Evolutionary conservation across 2,329 filamentous ascomycete genomes (phyloP).

Genomic region (Fusarium sp.): DNA sequence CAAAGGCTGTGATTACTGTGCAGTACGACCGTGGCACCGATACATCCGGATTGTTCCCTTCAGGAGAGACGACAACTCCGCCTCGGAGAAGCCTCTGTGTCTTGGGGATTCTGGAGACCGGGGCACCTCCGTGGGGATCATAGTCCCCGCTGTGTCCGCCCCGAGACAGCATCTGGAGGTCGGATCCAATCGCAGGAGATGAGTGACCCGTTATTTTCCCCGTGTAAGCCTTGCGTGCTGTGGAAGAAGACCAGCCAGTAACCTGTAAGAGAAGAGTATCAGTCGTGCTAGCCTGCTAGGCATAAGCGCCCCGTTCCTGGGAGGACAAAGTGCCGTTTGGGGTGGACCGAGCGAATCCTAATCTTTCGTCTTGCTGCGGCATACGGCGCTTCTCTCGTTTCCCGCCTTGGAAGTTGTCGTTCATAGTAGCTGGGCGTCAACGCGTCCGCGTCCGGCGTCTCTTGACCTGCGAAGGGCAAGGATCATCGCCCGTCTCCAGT

Average conservation of each 20-base stretch:
- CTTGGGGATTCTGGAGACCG: slow-evolving; percentile 16
- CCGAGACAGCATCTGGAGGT: slow-evolving; percentile 37
- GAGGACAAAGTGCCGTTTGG: slow-evolving; percentile 30
- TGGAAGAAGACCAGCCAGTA: slow-evolving; percentile 13
- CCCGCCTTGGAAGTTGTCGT: slow-evolving; percentile 16
- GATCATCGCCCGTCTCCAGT: slow-evolving; percentile 27
- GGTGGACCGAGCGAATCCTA: slow-evolving; percentile 18
- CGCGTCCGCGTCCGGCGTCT: slow-evolving; percentile 38
- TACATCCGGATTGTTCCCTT: slow-evolving; percentile 34
- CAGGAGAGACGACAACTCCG: slow-evolving; percentile 23
- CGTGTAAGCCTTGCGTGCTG: slow-evolving; percentile 33
- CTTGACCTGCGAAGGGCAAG: slow-evolving; percentile 27
- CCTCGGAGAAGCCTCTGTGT: slow-evolving; percentile 20
- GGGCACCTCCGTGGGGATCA: slow-evolving; percentile 39
- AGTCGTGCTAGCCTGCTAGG: slow-evolving; percentile 17
- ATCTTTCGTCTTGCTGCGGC: slow-evolving; percentile 28
- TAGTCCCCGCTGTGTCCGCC: slow-evolving; percentile 35
- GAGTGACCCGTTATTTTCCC: slow-evolving; percentile 30
- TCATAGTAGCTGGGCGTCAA: slow-evolving; percentile 26
- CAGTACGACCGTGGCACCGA: slow-evolving; percentile 23
- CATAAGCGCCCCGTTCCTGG: slow-evolving; percentile 33
- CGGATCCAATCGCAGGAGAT: slow-evolving; percentile 31
- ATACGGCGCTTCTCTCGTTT: slow-evolving; percentile 33
- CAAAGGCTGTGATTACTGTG: slow-evolving; percentile 18
- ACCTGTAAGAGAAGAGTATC: slow-evolving; percentile 25